Percentiles rank a stretch among this genome's conserved stretches.
These are phyloP conservation scores for Mucor piriformis DNA, from an alignment of 371 early-diverging fungal species.

Conservation along the genomic window DNA sequence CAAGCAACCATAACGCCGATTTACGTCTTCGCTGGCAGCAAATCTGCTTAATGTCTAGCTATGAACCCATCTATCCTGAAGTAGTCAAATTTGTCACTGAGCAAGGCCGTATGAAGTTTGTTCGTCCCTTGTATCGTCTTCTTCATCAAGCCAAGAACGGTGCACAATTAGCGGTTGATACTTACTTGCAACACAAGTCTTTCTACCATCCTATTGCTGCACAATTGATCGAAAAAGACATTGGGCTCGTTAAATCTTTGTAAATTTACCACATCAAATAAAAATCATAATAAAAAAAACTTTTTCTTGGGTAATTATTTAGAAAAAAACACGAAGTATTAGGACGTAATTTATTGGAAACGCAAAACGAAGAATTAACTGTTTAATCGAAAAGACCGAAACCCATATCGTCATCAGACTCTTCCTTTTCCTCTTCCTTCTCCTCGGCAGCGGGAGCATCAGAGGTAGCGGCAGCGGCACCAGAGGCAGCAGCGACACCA, in stretches of 20 bases:
- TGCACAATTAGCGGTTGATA: conserved; percentile 74
- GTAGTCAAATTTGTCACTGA: conserved; percentile 80
- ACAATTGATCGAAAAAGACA: conserved; percentile 80
- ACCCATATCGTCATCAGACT: conserved; percentile 81
- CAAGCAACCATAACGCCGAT: conserved; percentile 80
- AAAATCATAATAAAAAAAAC: background rate
- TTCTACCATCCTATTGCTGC: conserved; percentile 96
- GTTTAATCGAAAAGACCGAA: conserved; percentile 56
- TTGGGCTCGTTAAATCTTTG: conserved; percentile 39
- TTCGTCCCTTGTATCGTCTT: conserved; percentile 77
- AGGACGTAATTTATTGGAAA: background rate
- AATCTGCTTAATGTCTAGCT: conserved; percentile 76
- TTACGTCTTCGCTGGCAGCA: conserved; percentile 87
- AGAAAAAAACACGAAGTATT: background rate
- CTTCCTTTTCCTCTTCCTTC: conserved; percentile 72
- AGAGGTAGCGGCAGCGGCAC: conserved; percentile 54
- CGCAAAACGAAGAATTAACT: conserved; percentile 1
- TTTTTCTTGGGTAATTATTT: background rate
- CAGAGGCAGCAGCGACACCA: conserved; percentile 80
- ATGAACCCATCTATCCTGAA: conserved; percentile 75
- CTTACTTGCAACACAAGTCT: conserved; percentile 73
- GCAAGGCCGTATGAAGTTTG: conserved; percentile 97
- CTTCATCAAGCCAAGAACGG: conserved; percentile 71
- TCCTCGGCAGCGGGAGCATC: conserved; percentile 59
- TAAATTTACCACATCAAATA: background rate